These are phyloP conservation scores for Huiozyma sinensis DNA, from an alignment of 805 yeast genomes.

Conservation along the genomic window DNA sequence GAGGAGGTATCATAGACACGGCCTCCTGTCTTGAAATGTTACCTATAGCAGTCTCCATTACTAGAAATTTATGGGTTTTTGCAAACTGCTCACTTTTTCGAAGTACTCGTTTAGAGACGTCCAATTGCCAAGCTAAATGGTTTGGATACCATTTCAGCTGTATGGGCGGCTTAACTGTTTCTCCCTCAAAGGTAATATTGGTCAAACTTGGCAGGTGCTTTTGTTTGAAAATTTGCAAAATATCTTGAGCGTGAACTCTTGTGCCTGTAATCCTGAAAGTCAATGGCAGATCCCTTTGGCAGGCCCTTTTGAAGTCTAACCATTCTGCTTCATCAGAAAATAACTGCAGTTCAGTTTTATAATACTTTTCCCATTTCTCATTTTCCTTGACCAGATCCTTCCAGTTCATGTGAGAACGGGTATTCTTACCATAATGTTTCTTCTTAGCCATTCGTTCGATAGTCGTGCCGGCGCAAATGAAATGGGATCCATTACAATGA, in stretches of 20 bases:
- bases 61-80: slow-evolving; percentile 80
- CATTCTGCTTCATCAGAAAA: slow-evolving; percentile 64
- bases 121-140: slow-evolving; percentile 83
- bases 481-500: not conserved
- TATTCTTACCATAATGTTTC: slow-evolving; percentile 1
- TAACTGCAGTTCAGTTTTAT: slow-evolving; percentile 49
- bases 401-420: slow-evolving; percentile 43
- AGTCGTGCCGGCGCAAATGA: not conserved
- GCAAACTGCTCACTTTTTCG: slow-evolving; percentile 79
- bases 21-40: slow-evolving; percentile 95
- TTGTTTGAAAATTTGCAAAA: slow-evolving; percentile 56
- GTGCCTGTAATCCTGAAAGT: slow-evolving; percentile 95
- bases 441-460: slow-evolving; percentile 1
- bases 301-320: slow-evolving; percentile 61
- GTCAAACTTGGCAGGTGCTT: slow-evolving; percentile 63
- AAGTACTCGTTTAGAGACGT: slow-evolving; percentile 84
- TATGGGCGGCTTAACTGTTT: slow-evolving; percentile 58
- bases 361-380: slow-evolving; percentile 80
- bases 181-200: slow-evolving; percentile 60
- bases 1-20: slow-evolving; percentile 97
- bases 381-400: slow-evolving; percentile 60
- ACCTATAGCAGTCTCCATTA: slow-evolving; percentile 91
- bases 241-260: slow-evolving; percentile 69
- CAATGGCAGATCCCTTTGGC: slow-evolving; percentile 74
- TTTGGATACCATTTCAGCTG: slow-evolving; percentile 81